Conservation (phyloP, 805 yeast species). For the Ogataea polymorpha region DNA sequence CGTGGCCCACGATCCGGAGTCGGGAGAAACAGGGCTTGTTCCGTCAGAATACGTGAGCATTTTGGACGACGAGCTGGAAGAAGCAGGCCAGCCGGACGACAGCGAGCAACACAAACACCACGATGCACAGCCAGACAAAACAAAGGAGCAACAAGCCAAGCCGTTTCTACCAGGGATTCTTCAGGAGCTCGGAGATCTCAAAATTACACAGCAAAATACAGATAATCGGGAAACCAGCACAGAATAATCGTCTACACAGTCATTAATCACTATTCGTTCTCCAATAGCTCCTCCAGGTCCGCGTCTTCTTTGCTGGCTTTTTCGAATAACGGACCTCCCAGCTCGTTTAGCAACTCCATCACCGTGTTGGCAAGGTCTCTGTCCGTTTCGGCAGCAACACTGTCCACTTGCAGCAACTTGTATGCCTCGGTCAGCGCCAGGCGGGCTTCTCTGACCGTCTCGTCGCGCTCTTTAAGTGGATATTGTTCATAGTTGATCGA, state of each 20-base stretch:
- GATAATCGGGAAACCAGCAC: not conserved
- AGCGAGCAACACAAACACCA: too few species aligned
- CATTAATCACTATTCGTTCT: slow-evolving; percentile 23
- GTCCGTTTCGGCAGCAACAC: slow-evolving; percentile 42
- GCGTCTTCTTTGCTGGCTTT: slow-evolving; percentile 36
- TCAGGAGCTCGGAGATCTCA: slow-evolving; percentile 23
- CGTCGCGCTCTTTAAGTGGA: slow-evolving; percentile 31
- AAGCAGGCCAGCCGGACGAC: too few species aligned
- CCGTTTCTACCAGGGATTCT: slow-evolving; percentile 41
- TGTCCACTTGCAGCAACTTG: slow-evolving; percentile 37
- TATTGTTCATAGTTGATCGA: slow-evolving; percentile 42
- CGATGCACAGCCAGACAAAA: too few species aligned
- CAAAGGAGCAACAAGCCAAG: slow-evolving; percentile 31
- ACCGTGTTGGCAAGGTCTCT: slow-evolving; percentile 59
- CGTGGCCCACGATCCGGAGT: slow-evolving; percentile 77
- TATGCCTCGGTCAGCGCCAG: slow-evolving; percentile 38
- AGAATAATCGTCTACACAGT: not conserved
- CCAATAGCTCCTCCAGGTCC: slow-evolving; percentile 54
- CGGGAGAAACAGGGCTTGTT: slow-evolving; percentile 85
- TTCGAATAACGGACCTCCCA: slow-evolving; percentile 57
- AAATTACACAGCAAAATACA: not conserved
- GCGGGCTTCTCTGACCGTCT: slow-evolving; percentile 39
- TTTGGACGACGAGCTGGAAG: slow-evolving; percentile 19
- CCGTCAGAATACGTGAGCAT: slow-evolving; percentile 91
- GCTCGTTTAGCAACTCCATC: slow-evolving; percentile 42